Evolutionary conservation across 305 asterid species (phyloP).

Genomic region (Fraxinus nigra): DNA sequence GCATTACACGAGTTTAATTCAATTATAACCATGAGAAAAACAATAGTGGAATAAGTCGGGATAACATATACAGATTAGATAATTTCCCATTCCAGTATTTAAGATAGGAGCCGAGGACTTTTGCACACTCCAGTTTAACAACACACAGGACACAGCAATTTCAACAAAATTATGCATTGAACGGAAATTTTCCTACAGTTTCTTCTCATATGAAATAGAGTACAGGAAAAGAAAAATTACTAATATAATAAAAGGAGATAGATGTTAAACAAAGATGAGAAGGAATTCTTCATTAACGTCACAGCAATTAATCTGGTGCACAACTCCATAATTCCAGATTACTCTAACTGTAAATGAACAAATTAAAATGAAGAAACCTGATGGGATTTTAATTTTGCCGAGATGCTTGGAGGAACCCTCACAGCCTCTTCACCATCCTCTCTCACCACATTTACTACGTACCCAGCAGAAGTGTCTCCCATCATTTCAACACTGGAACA

Average conservation of each 20-base stretch:
- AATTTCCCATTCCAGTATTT: slow-evolving; percentile 15
- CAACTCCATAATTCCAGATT: slow-evolving; percentile 17
- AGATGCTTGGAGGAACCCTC: slow-evolving; percentile 91
- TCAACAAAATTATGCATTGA: slow-evolving; percentile 11
- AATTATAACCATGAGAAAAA: slow-evolving; percentile 1
- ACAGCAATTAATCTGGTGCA: slow-evolving; percentile 8
- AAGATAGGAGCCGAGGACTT: slow-evolving; percentile 5
- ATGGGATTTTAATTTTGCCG: slow-evolving; percentile 73
- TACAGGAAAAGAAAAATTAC: not conserved
- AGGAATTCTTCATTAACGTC: not conserved
- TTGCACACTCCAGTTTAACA: slow-evolving; percentile 1
- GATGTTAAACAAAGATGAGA: not conserved
- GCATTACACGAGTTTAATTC: not conserved
- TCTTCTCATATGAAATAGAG: not conserved
- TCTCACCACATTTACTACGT: slow-evolving; percentile 84
- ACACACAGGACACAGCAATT: not conserved
- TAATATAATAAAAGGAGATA: not conserved
- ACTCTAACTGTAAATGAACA: slow-evolving; percentile 14
- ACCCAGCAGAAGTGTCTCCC: slow-evolving; percentile 76
- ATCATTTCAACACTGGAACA: slow-evolving; percentile 62
- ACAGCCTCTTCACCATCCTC: slow-evolving; percentile 96
- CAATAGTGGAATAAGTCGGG: not conserved
- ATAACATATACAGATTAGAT: slow-evolving; percentile 9
- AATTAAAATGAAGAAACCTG: slow-evolving; percentile 55
- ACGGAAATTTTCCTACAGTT: slow-evolving; percentile 9